These are phyloP conservation scores for Pinus tabuliformis DNA, from an alignment of 75 land plant species.

Conservation along the genomic window DNA sequence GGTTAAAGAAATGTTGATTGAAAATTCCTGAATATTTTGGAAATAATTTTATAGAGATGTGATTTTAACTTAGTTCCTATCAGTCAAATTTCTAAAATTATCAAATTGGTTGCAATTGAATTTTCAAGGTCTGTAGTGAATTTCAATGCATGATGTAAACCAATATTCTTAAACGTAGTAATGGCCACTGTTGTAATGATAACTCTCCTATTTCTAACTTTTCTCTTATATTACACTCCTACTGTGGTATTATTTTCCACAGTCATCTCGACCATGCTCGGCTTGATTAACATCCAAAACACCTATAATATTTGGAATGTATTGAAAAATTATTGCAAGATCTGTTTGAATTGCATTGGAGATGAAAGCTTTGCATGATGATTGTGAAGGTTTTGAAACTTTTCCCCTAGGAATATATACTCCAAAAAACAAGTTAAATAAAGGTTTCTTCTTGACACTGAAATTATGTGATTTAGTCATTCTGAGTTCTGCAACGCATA, in stretches of 20 bases:
- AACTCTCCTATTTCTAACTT: conserved; percentile 65
- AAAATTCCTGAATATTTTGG: too few species aligned
- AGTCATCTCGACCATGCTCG: conserved; percentile 69
- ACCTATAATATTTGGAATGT: conserved; percentile 46
- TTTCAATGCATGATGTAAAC: conserved; percentile 80
- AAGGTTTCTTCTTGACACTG: too few species aligned
- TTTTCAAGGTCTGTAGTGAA: conserved; percentile 85
- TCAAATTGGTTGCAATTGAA: conserved; percentile 36
- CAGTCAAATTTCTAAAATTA: too few species aligned
- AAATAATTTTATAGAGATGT: too few species aligned
- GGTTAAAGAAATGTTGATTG: too few species aligned
- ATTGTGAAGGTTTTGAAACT: conserved; percentile 81
- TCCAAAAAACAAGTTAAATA: conserved; percentile 58
- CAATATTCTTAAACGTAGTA: conserved; percentile 70
- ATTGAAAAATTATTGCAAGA: not conserved
- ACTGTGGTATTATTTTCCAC: conserved; percentile 64
- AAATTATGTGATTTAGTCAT: too few species aligned
- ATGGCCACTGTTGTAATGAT: conserved; percentile 78
- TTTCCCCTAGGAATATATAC: conserved; percentile 93
- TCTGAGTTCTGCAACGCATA: too few species aligned
- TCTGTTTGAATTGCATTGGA: conserved; percentile 96
- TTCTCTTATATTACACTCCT: conserved; percentile 73
- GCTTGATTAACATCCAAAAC: conserved; percentile 63
- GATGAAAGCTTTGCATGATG: conserved; percentile 93
- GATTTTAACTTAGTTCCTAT: too few species aligned